Percentiles rank a stretch among this genome's conserved stretches.
phyloP scores from a whole-genome alignment of 2,329 filamentous ascomycete genomes.

The Aureobasidium pullulans region DNA sequence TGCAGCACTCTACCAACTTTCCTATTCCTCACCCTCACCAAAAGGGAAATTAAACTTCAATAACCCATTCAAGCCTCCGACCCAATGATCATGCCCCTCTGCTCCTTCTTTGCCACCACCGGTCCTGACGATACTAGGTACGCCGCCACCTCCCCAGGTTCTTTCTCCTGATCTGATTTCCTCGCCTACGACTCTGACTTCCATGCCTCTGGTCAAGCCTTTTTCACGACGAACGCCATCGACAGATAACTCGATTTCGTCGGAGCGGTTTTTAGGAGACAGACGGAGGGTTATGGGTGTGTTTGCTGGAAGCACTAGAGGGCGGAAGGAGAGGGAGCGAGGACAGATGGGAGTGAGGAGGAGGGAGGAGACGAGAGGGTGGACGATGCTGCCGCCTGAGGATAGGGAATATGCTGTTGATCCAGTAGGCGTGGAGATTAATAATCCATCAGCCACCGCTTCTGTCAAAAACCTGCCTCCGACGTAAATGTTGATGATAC shows the following conservation, averaged over 20 bases:
- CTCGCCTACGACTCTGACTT: constrained; percentile 84
- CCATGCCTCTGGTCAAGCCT: constrained; percentile 46
- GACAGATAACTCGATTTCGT: constrained; percentile 44
- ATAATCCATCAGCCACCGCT: constrained; percentile 89
- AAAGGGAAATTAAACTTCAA: constrained; percentile 98
- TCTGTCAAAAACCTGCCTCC: constrained; percentile 86
- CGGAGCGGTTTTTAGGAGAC: constrained; percentile 52
- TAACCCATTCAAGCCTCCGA: constrained; percentile 84
- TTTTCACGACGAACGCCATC: constrained; percentile 39
- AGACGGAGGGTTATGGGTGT: constrained; percentile 76
- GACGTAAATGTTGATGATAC: constrained; percentile 85
- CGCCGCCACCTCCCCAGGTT: constrained; percentile 68
- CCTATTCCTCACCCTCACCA: constrained; percentile 48
- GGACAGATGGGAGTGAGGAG: constrained; percentile 93
- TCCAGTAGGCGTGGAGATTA: constrained; percentile 87
- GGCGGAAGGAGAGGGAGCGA: constrained; percentile 83
- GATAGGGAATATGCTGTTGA: constrained; percentile 95
- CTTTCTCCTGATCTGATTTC: constrained; percentile 50
- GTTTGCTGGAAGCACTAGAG: constrained; percentile 79
- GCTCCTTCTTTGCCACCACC: constrained; percentile 35
- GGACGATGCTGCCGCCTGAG: constrained; percentile 85
- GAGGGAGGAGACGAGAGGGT: constrained; percentile 81
- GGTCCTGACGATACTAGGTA: constrained; percentile 80
- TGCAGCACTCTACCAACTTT: no score
- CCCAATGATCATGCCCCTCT: constrained; percentile 80